These are phyloP conservation scores for Chlorencoelia australis DNA, from an alignment of 2,329 filamentous ascomycete genomes.

Conservation along the genomic window DNA sequence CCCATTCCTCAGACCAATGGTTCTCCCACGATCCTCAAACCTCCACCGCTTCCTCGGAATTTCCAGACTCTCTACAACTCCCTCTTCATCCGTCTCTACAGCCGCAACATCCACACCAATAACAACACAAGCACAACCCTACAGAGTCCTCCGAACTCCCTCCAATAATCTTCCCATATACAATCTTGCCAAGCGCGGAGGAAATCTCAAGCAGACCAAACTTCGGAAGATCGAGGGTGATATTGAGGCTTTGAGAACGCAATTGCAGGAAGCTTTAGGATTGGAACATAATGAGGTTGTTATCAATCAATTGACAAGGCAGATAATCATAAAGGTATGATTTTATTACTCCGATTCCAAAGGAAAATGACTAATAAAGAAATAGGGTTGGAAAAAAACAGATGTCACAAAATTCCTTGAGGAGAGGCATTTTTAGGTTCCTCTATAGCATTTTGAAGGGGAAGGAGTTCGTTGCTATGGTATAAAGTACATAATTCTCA, in stretches of 20 bases:
- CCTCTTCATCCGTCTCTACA: conserved; percentile 5
- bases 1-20: conserved; percentile 25
- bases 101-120: conserved; percentile 2
- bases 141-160: conserved; percentile 57
- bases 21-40: conserved; percentile 21
- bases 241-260: conserved; percentile 47
- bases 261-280: conserved; percentile 49
- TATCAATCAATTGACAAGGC: conserved; percentile 46
- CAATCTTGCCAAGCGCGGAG: conserved; percentile 59
- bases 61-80: conserved; percentile 8
- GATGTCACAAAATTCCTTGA: conserved; percentile 38
- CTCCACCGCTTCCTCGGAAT: conserved; percentile 21
- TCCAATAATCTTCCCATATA: conserved; percentile 71
- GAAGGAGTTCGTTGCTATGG: too few relatives aligned
- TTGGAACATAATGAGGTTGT: conserved; percentile 43
- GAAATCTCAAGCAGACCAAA: conserved; percentile 62
- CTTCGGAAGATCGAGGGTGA: conserved; percentile 77
- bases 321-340: conserved; percentile 64
- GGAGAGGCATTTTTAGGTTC: conserved; percentile 29
- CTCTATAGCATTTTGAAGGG: too few relatives aligned
- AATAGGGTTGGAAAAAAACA: conserved; percentile 39
- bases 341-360: not conserved
- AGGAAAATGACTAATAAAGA: conserved; percentile 6
- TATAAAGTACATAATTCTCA: too few relatives aligned
- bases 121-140: conserved; percentile 15